phyloP scores from a whole-genome alignment of 129 eudicot genomes.

The Pseudognaphalium luteoalbum region DNA sequence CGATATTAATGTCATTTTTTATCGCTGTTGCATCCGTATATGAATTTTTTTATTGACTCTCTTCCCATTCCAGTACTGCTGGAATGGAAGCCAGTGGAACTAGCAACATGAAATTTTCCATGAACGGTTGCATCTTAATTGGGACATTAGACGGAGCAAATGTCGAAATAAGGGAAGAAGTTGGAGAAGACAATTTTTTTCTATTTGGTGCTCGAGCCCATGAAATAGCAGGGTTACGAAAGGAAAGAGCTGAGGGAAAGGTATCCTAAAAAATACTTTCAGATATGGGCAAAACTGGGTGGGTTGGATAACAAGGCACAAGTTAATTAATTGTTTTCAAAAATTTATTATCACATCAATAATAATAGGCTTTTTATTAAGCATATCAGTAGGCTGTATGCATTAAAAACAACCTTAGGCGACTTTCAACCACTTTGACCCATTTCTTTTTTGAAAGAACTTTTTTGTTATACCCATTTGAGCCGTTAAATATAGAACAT shows the following conservation, averaged over 20 bases:
- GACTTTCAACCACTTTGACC: neutral
- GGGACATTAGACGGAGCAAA: conserved; percentile 97
- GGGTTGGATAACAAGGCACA: neutral
- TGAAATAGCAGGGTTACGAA: conserved; percentile 63
- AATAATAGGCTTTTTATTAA: neutral
- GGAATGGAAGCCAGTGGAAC: conserved; percentile 99
- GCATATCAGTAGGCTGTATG: neutral
- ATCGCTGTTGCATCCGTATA: neutral
- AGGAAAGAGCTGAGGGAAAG: conserved; percentile 91
- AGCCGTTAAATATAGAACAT: neutral
- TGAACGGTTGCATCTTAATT: conserved; percentile 93
- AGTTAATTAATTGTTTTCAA: neutral
- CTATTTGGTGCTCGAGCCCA: conserved; percentile 87
- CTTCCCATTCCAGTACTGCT: conserved; percentile 60
- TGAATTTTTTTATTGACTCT: neutral
- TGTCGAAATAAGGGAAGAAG: conserved; percentile 90
- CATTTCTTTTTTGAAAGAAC: neutral
- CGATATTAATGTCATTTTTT: conserved; percentile 7
- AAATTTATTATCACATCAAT: neutral
- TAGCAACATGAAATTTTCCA: conserved; percentile 95
- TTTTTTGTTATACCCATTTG: neutral
- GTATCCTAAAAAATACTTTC: conserved; percentile 32
- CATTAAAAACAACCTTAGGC: neutral
- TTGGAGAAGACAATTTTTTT: conserved; percentile 84
- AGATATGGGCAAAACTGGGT: neutral